Conservation (phyloP, 2,329 filamentous ascomycete genomes). For the Lecanicillium sp. region DNA sequence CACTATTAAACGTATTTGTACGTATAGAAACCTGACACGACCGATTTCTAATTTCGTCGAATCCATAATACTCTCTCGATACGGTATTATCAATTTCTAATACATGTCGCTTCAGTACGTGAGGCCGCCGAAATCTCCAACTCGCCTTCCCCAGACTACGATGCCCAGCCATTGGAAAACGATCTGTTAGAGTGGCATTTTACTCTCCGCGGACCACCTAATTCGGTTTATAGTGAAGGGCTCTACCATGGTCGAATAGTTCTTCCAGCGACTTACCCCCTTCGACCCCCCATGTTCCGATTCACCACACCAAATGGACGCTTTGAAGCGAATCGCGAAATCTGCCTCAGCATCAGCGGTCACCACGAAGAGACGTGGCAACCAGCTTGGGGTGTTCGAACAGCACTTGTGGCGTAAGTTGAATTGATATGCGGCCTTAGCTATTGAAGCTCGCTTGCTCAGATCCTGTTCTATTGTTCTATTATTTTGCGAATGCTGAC, state of each 20-base stretch:
- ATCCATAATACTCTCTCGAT: neutral
- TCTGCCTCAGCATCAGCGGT: conserved; percentile 87
- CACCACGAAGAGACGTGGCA: conserved; percentile 99
- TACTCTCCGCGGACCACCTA: conserved; percentile 83
- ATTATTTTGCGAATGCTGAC: too few species aligned
- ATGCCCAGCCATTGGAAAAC: conserved; percentile 75
- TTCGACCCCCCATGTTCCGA: conserved; percentile 90
- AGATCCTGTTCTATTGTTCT: too few species aligned
- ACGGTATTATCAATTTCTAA: neutral
- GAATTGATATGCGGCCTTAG: neutral
- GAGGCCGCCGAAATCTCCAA: conserved; percentile 83
- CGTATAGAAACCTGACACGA: conserved; percentile 23
- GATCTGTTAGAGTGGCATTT: conserved; percentile 99
- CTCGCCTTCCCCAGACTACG: conserved; percentile 77
- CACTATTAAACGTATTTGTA: conserved; percentile 79
- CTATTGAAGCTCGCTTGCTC: too few species aligned
- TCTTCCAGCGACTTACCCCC: conserved; percentile 81
- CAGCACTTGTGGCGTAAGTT: conserved; percentile 62
- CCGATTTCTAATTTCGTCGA: neutral
- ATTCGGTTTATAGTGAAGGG: conserved; percentile 70
- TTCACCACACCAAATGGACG: conserved; percentile 88
- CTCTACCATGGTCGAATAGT: conserved; percentile 95
- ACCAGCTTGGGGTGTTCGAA: conserved; percentile 93
- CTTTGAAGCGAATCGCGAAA: conserved; percentile 95
- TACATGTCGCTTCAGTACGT: conserved; percentile 53